phyloP scores from a whole-genome alignment of 2,329 filamentous ascomycete species.

The Aspergillus unguis region DNA sequence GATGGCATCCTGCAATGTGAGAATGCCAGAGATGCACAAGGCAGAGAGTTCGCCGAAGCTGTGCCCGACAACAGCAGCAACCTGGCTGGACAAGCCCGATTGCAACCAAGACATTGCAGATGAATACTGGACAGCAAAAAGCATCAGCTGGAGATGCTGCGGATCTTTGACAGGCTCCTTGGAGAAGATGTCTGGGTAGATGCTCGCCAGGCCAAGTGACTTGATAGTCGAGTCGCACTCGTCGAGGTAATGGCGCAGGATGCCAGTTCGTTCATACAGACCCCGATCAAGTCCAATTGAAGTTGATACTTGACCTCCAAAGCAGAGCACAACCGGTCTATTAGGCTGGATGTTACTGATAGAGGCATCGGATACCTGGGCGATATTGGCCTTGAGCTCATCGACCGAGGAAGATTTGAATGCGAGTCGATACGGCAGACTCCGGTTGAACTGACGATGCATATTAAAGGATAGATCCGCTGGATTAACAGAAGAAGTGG shows the following conservation, averaged over 20 bases:
- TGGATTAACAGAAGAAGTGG: no score
- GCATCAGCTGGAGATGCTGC: background rate
- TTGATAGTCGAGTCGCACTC: background rate
- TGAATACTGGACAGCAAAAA: background rate
- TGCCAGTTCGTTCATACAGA: background rate
- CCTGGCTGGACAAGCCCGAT: background rate
- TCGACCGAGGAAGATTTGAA: background rate
- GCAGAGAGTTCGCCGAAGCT: background rate
- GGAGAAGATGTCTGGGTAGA: background rate
- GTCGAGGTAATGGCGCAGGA: background rate
- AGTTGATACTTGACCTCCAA: background rate
- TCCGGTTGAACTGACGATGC: background rate
- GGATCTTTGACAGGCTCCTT: background rate
- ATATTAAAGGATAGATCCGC: background rate
- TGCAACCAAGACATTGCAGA: background rate
- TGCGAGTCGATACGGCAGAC: background rate
- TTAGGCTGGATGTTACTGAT: background rate
- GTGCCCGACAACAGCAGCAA: background rate
- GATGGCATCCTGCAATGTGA: background rate
- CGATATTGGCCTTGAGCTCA: background rate
- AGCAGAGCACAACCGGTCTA: background rate
- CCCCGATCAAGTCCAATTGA: background rate
- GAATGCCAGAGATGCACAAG: background rate
- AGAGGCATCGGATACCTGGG: background rate
- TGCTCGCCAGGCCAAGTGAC: background rate